Evolutionary conservation across 495 filamentous ascomycete species (phyloP).

Genomic region (Cercophora scortea): DNA sequence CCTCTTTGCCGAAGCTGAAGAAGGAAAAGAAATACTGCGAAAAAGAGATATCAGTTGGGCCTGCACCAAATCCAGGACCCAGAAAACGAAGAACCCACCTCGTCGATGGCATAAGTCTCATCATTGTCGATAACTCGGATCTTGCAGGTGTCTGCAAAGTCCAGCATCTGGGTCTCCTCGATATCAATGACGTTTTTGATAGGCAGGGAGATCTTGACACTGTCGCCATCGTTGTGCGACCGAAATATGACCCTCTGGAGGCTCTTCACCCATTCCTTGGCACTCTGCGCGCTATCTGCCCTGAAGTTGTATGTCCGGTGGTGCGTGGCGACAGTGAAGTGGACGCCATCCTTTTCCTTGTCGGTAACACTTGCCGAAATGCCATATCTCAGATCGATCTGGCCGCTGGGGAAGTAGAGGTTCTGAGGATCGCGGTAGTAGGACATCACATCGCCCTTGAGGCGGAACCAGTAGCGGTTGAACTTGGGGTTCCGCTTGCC

Average conservation of each 20-base stretch:
- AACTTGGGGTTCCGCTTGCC: conserved; percentile 85
- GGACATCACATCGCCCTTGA: conserved; percentile 92
- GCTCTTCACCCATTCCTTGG: conserved; percentile 95
- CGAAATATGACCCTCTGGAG: conserved; percentile 93
- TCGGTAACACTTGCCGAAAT: conserved; percentile 70
- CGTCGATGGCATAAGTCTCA: conserved; percentile 90
- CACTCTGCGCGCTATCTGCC: conserved; percentile 80
- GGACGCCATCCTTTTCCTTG: conserved; percentile 66
- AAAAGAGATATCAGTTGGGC: conserved; percentile 21
- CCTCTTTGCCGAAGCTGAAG: conserved; percentile 80
- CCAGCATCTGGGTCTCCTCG: conserved; percentile 84
- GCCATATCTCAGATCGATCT: conserved; percentile 87
- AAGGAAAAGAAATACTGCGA: conserved; percentile 86
- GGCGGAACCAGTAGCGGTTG: conserved; percentile 91
- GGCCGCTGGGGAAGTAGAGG: conserved; percentile 84
- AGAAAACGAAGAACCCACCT: conserved; percentile 34
- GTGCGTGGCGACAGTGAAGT: conserved; percentile 76
- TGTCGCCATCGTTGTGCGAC: conserved; percentile 93
- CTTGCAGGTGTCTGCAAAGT: conserved; percentile 91
- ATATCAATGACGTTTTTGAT: conserved; percentile 85
- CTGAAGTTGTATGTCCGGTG: conserved; percentile 80
- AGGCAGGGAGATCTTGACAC: conserved; percentile 90
- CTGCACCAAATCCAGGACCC: not conserved
- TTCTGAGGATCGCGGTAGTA: conserved; percentile 82
- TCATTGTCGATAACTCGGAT: conserved; percentile 85